Conservation (phyloP, 2,329 filamentous ascomycete species). For the Scedosporium apiospermum region DNA sequence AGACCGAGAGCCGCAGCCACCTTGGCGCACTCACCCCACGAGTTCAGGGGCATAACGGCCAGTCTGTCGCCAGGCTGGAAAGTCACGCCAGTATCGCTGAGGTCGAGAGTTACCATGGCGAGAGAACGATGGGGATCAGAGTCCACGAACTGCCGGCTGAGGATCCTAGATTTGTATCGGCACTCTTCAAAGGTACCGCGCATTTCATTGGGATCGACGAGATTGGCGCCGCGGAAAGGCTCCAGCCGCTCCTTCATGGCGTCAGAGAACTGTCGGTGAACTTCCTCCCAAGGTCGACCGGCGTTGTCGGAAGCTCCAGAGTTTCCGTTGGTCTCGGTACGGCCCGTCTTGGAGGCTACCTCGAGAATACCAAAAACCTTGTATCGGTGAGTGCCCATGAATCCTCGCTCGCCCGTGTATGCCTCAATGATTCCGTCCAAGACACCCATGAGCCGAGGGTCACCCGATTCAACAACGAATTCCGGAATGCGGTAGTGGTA, state of each 20-base stretch:
- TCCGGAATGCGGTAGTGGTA: constrained; percentile 44
- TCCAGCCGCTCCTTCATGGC: constrained; percentile 44
- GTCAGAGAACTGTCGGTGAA: constrained; percentile 40
- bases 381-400: constrained; percentile 47
- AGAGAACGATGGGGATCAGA: constrained; percentile 34
- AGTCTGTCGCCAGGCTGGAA: constrained; percentile 43
- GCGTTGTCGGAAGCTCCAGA: constrained; percentile 33
- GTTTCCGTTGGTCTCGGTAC: constrained; percentile 41
- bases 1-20: constrained; percentile 41
- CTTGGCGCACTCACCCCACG: constrained; percentile 45
- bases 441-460: constrained; percentile 40
- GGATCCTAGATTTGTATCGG: constrained; percentile 36
- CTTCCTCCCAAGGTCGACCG: constrained; percentile 38
- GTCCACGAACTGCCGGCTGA: constrained; percentile 35
- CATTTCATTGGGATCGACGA: constrained; percentile 42
- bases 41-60: constrained; percentile 45
- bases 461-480: constrained; percentile 39
- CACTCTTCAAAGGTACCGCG: constrained; percentile 45
- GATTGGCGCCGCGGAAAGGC: constrained; percentile 34
- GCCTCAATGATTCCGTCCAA: constrained; percentile 45
- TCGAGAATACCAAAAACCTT: constrained; percentile 48
- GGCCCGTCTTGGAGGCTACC: constrained; percentile 41
- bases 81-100: constrained; percentile 42
- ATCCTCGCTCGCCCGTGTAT: constrained; percentile 44
- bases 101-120: constrained; percentile 39